Evolutionary conservation across 208 protist species (phyloP), one percentile per base, ranked within the genome.

Genomic region (Leishmania major): DNA sequence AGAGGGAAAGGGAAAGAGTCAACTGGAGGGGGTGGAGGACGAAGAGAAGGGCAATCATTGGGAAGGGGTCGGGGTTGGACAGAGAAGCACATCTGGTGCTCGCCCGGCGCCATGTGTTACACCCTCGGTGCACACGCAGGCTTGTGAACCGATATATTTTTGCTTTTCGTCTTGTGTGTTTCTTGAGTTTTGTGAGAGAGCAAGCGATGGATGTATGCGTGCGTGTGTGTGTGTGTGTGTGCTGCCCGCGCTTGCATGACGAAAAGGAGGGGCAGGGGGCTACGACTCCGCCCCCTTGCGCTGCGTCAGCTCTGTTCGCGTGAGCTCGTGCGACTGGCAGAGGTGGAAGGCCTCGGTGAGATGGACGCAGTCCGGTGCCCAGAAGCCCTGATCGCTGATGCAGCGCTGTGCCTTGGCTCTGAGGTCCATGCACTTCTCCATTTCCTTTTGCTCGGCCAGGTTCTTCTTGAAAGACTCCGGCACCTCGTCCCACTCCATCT

Each of bases 401-500:
- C 93, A 96, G 40, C 67, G 45, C 85, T 96, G 93, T 43, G 93
- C 93, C 85, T 89, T 85, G 45, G 86, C 82, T 10, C 91, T 87
- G 80, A 92, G 84, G 10, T 87, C 87, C 0, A 92, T 84, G 73
- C 93, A 96, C 85, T 93, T 91, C 75, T 87, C 84, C 71, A 95
- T 93, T 69, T 96, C 91, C 69, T 85, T 90, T 72, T 96, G 93
- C 74, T 93, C 87, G 0, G 60, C 78, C 51, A 91, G 43, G 69
- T 89, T 85, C 75, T 92, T 80, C 79, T 96, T 96, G 81, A 96
- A 96, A 0, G 77, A 83, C 67, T 91, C 91, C 1, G 93, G 93
- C 28, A 96, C 93, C 37, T 95, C 93, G 57, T 94, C 91, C 91
- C 93, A 96, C 66, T 91, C 83, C 85, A 96, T 90, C 78, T 93